phyloP scores from a whole-genome alignment of 345 rosid genomes.

The Syzygium aromaticum region DNA sequence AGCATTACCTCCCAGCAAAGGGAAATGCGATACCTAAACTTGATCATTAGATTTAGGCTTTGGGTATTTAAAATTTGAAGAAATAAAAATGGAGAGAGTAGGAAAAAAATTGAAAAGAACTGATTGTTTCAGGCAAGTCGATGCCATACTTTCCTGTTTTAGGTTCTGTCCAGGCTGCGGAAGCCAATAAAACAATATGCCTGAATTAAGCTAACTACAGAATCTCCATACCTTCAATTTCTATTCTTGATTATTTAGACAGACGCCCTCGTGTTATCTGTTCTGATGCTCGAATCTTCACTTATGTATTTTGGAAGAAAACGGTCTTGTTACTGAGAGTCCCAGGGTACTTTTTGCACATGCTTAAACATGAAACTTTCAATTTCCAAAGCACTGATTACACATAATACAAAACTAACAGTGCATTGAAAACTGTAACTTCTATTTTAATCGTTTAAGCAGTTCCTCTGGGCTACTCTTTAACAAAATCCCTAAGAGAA shows the following conservation, averaged over 20 bases:
- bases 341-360: not conserved
- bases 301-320: not conserved
- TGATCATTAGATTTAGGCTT: not conserved
- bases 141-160: not conserved
- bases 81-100: not conserved
- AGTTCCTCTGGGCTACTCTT: not conserved
- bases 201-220: not conserved
- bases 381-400: not conserved
- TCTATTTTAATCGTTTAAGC: not conserved
- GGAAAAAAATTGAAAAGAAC: not conserved
- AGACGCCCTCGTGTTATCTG: not conserved
- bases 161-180: not conserved
- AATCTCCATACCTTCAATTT: not conserved
- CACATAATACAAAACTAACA: not conserved
- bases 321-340: not conserved
- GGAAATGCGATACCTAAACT: not conserved
- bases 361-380: not conserved
- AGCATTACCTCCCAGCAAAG: not conserved
- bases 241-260: not conserved
- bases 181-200: not conserved
- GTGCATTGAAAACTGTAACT: not conserved
- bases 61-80: not conserved
- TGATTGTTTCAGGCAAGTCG: not conserved
- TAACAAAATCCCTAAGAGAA: not conserved
- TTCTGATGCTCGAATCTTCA: not conserved